Conservation (phyloP, 345 rosid genomes). For the Erysimum cheiranthoides region DNA sequence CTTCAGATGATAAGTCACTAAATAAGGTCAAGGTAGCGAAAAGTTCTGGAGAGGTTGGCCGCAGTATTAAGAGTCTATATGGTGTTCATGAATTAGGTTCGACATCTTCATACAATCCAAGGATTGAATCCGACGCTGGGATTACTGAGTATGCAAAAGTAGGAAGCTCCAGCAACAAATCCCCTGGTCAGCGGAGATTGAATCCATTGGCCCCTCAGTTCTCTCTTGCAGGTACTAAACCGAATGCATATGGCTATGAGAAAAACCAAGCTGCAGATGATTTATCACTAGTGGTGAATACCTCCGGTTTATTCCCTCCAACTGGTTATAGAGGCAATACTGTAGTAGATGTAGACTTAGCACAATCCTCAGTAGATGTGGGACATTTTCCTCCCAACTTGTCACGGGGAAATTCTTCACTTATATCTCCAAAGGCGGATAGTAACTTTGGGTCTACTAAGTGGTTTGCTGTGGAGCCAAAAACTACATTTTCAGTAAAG, state of each 20-base stretch:
- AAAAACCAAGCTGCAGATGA: slow-evolving; percentile 31
- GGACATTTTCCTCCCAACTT: slow-evolving; percentile 25
- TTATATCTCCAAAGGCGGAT: slow-evolving; percentile 13
- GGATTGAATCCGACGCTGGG: slow-evolving; percentile 37
- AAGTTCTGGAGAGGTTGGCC: slow-evolving; percentile 40
- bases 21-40: slow-evolving; percentile 35
- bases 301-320: not conserved
- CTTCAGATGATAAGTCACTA: not conserved
- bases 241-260: slow-evolving; percentile 25
- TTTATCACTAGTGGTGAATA: slow-evolving; percentile 14
- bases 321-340: slow-evolving; percentile 10
- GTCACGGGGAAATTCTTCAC: slow-evolving; percentile 28
- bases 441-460: slow-evolving; percentile 31
- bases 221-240: slow-evolving; percentile 28
- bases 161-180: slow-evolving; percentile 33
- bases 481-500: slow-evolving; percentile 25
- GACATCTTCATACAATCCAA: slow-evolving; percentile 41
- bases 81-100: slow-evolving; percentile 30
- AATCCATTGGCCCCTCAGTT: slow-evolving; percentile 46
- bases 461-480: slow-evolving; percentile 43
- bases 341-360: slow-evolving; percentile 30
- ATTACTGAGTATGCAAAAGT: slow-evolving; percentile 41
- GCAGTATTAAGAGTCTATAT: slow-evolving; percentile 23
- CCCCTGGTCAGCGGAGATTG: slow-evolving; percentile 34
- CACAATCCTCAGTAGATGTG: slow-evolving; percentile 29